Conservation (phyloP, 495 filamentous ascomycete genomes). For the Podospora fimiseda region DNA sequence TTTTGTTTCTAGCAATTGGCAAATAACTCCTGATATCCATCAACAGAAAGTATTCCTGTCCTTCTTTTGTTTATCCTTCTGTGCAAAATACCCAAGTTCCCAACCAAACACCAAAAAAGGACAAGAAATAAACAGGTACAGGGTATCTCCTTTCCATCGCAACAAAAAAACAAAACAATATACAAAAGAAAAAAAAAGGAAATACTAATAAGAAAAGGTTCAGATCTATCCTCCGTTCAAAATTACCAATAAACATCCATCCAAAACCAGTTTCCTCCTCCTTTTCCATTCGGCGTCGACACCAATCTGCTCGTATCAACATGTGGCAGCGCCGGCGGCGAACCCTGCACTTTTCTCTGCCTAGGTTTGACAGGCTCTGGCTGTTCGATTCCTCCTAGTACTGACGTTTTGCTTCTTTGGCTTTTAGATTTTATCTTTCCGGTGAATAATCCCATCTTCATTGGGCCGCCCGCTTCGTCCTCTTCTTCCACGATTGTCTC, state of each 20-base stretch:
- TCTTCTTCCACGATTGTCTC: background rate
- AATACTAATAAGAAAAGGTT: background rate
- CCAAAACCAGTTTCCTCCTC: constrained; percentile 12
- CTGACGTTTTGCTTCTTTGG: background rate
- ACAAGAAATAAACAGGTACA: too few relatives aligned
- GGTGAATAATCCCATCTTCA: background rate
- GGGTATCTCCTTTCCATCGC: too few relatives aligned
- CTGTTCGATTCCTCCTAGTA: background rate
- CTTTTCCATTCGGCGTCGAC: constrained; percentile 1
- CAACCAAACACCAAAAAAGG: too few relatives aligned
- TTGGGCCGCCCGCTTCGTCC: background rate
- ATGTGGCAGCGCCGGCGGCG: background rate
- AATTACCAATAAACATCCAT: constrained; percentile 15
- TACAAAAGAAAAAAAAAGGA: background rate
- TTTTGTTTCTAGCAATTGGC: too few relatives aligned
- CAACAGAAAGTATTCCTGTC: too few relatives aligned
- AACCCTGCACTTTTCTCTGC: background rate
- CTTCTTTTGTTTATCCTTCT: too few relatives aligned
- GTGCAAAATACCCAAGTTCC: too few relatives aligned
- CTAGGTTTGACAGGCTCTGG: background rate
- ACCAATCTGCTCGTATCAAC: constrained; percentile 4
- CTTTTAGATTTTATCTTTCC: background rate
- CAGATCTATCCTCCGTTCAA: background rate
- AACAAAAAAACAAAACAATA: background rate
- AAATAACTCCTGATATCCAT: too few relatives aligned